Conservation (phyloP, 495 filamentous ascomycete genomes). For the Penicillium longicatenatum region DNA sequence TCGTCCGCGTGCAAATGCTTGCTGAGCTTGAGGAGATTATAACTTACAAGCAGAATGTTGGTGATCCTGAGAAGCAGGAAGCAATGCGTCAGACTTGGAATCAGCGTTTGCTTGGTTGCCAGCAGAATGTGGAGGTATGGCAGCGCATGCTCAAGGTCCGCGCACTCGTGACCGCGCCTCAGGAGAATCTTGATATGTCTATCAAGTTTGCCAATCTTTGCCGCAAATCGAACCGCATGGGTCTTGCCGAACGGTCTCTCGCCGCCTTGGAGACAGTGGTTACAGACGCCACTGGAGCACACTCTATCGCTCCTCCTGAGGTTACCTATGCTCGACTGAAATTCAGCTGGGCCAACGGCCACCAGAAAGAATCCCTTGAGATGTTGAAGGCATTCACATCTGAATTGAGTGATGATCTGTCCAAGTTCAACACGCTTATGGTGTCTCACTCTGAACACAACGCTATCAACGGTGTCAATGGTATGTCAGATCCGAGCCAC, state of each 20-base stretch:
- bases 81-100: constrained; percentile 95
- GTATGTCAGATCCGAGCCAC: constrained; percentile 51
- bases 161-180: constrained; percentile 83
- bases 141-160: constrained; percentile 96
- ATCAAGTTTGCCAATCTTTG: constrained; percentile 99
- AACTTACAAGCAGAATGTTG: constrained; percentile 85
- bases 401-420: constrained; percentile 73
- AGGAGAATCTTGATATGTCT: constrained; percentile 96
- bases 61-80: constrained; percentile 78
- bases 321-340: constrained; percentile 92
- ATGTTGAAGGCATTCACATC: constrained; percentile 80
- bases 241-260: constrained; percentile 94
- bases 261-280: constrained; percentile 71
- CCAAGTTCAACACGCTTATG: constrained; percentile 57
- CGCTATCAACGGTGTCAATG: constrained; percentile 61
- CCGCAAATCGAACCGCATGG: constrained; percentile 90
- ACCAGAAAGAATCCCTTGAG: constrained; percentile 71
- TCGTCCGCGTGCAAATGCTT: constrained; percentile 97
- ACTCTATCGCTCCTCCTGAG: constrained; percentile 63
- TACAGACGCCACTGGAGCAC: constrained; percentile 55
- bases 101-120: constrained; percentile 88
- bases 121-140: constrained; percentile 98
- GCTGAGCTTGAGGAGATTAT: constrained; percentile 98
- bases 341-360: constrained; percentile 83
- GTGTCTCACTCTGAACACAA: constrained; percentile 45